Evolutionary conservation across 2,329 filamentous ascomycete genomes (phyloP).

Genomic region (Penicillium rolfsii): DNA sequence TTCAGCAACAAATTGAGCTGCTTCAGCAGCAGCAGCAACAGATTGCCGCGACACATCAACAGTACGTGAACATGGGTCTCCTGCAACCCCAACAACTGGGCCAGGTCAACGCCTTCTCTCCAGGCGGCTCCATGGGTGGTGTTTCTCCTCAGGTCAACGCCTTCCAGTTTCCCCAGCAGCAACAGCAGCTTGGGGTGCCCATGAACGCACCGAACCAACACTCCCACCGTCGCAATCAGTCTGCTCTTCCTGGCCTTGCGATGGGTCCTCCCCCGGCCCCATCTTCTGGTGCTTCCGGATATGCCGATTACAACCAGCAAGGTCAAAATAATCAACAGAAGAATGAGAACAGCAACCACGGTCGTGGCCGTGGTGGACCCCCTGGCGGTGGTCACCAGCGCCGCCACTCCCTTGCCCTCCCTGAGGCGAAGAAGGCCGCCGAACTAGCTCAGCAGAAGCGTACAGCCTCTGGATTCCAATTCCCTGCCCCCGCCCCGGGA

Average conservation of each 20-base stretch:
- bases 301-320: conserved; percentile 77
- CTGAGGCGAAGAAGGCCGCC: conserved; percentile 96
- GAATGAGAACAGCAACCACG: conserved; percentile 69
- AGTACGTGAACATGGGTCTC: conserved; percentile 97
- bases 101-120: conserved; percentile 72
- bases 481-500: conserved; percentile 72
- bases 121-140: conserved; percentile 69
- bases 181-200: conserved; percentile 69
- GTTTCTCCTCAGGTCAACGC: conserved; percentile 73
- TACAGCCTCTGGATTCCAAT: conserved; percentile 92
- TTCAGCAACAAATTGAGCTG: conserved; percentile 97
- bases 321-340: conserved; percentile 65
- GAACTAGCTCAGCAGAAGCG: conserved; percentile 96
- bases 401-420: conserved; percentile 89
- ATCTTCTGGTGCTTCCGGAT: conserved; percentile 83
- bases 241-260: conserved; percentile 87
- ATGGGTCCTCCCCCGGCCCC: conserved; percentile 92
- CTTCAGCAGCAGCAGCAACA: conserved; percentile 98
- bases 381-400: conserved; percentile 78
- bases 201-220: conserved; percentile 79
- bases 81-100: conserved; percentile 83
- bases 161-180: conserved; percentile 87
- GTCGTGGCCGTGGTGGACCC: conserved; percentile 74
- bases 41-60: conserved; percentile 93
- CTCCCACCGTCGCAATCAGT: conserved; percentile 96